Percentiles rank a stretch among this genome's conserved stretches.
phyloP scores from a whole-genome alignment of 2,329 filamentous ascomycete species.

The Xylaria sp. region DNA sequence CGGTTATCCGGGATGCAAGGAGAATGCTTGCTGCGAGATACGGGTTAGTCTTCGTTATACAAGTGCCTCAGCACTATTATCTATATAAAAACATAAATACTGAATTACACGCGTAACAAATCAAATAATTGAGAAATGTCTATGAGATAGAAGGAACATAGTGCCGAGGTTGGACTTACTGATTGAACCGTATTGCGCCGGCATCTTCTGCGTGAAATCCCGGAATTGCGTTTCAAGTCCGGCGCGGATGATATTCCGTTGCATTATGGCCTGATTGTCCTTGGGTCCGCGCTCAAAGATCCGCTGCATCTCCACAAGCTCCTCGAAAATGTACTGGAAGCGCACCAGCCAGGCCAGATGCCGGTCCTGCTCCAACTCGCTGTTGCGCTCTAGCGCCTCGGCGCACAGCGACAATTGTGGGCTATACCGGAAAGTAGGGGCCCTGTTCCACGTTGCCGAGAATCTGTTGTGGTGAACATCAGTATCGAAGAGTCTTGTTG shows the following conservation, averaged over 20 bases:
- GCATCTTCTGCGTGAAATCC: slow-evolving; percentile 49
- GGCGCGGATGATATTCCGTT: slow-evolving; percentile 51
- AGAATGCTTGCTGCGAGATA: slow-evolving; percentile 40
- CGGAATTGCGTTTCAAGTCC: slow-evolving; percentile 54
- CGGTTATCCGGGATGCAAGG: slow-evolving; percentile 44
- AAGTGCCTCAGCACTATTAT: too few relatives aligned
- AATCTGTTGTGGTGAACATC: slow-evolving; percentile 41
- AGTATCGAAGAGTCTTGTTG: not conserved
- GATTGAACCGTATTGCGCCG: slow-evolving; percentile 36
- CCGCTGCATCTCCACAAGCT: slow-evolving; percentile 44
- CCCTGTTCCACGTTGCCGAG: slow-evolving; percentile 46
- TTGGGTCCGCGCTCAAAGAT: slow-evolving; percentile 33
- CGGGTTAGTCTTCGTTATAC: slow-evolving; percentile 1
- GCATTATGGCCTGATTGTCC: slow-evolving; percentile 45
- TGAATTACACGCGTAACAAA: slow-evolving; percentile 20
- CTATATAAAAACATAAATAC: too few relatives aligned
- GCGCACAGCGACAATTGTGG: slow-evolving; percentile 53
- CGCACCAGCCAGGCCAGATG: slow-evolving; percentile 52
- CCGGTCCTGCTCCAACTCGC: slow-evolving; percentile 47
- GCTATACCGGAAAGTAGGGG: slow-evolving; percentile 45
- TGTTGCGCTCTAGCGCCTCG: slow-evolving; percentile 49
- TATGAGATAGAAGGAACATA: not conserved
- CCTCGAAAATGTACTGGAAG: slow-evolving; percentile 46
- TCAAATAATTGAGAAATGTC: too few relatives aligned
- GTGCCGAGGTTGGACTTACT: slow-evolving; percentile 28